A percentile compares a stretch with the other conserved stretches of the same genome.
phyloP scores from a whole-genome alignment of 495 filamentous ascomycete species.

The Amorphotheca resinae region DNA sequence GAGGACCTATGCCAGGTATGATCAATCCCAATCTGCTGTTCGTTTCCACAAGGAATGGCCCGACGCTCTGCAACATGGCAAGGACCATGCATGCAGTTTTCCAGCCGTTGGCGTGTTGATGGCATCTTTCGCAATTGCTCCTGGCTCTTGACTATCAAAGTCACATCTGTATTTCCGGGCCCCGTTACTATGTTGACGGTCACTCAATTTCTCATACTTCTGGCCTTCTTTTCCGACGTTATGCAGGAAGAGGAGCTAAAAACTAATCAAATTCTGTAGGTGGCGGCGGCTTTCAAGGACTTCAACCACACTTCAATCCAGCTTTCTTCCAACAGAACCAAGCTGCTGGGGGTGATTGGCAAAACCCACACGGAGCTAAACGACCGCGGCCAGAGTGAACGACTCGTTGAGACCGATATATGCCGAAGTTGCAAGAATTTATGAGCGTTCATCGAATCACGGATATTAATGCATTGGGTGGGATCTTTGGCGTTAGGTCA shows the following conservation, averaged over 20 bases:
- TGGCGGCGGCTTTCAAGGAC: conserved; percentile 56
- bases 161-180: too few relatives aligned
- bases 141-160: neutral
- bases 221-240: too few relatives aligned
- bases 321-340: conserved; percentile 62
- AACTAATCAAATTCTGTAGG: conserved; percentile 3
- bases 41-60: conserved; percentile 14
- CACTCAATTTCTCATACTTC: too few relatives aligned
- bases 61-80: conserved; percentile 21
- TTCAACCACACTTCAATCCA: conserved; percentile 64
- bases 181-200: too few relatives aligned
- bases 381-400: conserved; percentile 54
- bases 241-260: too few relatives aligned
- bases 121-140: too few relatives aligned
- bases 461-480: conserved; percentile 13
- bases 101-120: too few relatives aligned
- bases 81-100: neutral
- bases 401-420: neutral
- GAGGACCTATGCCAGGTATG: conserved; percentile 33
- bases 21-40: conserved; percentile 17
- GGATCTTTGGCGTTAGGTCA: conserved; percentile 10
- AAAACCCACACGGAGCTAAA: conserved; percentile 81
- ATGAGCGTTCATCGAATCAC: neutral
- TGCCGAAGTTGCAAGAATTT: neutral
- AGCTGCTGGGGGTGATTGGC: conserved; percentile 36